Percentiles rank a stretch among this genome's conserved stretches.
Conservation (phyloP, 2,329 filamentous ascomycete species). For the Cytospora chrysosperma region DNA sequence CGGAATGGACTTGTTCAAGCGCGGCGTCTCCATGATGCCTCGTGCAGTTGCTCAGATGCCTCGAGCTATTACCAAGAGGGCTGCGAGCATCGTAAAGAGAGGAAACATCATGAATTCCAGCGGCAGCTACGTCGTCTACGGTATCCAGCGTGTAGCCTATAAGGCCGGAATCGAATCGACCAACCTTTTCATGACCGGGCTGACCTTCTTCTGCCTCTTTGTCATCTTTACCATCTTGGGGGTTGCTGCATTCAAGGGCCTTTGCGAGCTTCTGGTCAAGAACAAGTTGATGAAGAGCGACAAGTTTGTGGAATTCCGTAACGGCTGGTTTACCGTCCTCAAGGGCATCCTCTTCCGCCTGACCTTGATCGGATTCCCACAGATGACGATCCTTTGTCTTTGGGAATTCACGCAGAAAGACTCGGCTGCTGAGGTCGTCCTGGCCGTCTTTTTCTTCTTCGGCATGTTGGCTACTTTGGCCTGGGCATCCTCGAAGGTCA, state of each 20-base stretch:
- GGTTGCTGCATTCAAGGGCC: conserved; percentile 76
- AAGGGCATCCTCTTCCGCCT: conserved; percentile 93
- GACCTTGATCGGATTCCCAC: conserved; percentile 85
- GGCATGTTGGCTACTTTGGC: conserved; percentile 73
- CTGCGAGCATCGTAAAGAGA: conserved; percentile 50
- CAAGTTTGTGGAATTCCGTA: conserved; percentile 90
- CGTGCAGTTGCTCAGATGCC: conserved; percentile 36
- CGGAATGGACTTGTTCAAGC: conserved; percentile 49
- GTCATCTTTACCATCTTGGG: conserved; percentile 70
- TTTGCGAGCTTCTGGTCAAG: conserved; percentile 74
- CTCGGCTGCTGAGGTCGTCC: conserved; percentile 79
- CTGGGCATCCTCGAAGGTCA: conserved; percentile 89
- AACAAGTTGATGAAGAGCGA: conserved; percentile 77
- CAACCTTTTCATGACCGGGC: conserved; percentile 89
- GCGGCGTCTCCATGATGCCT: conserved; percentile 53
- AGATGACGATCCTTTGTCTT: conserved; percentile 84
- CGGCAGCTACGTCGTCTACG: conserved; percentile 65
- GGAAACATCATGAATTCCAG: conserved; percentile 52
- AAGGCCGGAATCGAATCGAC: conserved; percentile 79
- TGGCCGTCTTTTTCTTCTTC: conserved; percentile 86
- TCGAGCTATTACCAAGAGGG: conserved; percentile 11
- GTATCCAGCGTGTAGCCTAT: conserved; percentile 89
- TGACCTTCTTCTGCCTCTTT: conserved; percentile 86
- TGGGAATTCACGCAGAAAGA: conserved; percentile 91
- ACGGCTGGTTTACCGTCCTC: conserved; percentile 87